Percentiles rank a stretch among this genome's conserved stretches.
These are phyloP conservation scores for Gynostemma pentaphyllum DNA, from an alignment of 306 rosid species.

Conservation along the genomic window DNA sequence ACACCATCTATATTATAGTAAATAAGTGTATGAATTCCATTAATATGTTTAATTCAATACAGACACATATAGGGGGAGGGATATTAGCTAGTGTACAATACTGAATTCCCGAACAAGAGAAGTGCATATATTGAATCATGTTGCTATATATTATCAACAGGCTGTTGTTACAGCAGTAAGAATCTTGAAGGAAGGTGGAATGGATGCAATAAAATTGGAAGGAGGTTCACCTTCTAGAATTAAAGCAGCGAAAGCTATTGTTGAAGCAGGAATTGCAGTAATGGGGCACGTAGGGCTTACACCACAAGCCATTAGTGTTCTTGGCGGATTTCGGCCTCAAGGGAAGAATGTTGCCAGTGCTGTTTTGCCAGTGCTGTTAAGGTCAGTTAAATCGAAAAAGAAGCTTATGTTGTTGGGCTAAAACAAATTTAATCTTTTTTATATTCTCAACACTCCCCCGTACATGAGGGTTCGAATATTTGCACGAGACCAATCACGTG, in stretches of 20 bases:
- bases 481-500: too few relatives aligned
- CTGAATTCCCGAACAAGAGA: too few relatives aligned
- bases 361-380: too few relatives aligned
- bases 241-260: slow-evolving; percentile 60
- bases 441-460: background rate
- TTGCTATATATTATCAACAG: slow-evolving; percentile 36
- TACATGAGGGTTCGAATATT: background rate
- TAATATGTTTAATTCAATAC: too few relatives aligned
- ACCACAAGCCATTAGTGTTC: slow-evolving; percentile 91
- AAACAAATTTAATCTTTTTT: too few relatives aligned
- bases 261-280: slow-evolving; percentile 91
- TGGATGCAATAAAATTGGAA: slow-evolving; percentile 91
- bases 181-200: slow-evolving; percentile 69
- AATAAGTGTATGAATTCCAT: too few relatives aligned
- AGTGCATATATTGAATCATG: background rate
- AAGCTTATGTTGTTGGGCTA: too few relatives aligned
- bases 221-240: slow-evolving; percentile 78
- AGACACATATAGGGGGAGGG: background rate
- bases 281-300: slow-evolving; percentile 96
- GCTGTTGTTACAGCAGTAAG: slow-evolving; percentile 78
- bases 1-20: too few relatives aligned
- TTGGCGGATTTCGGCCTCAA: slow-evolving; percentile 89
- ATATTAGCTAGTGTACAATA: too few relatives aligned
- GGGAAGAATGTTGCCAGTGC: slow-evolving; percentile 69
- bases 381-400: too few relatives aligned